Evolutionary conservation across 192 early-diverging fungal species (phyloP), one percentile per base, ranked within the genome.

Genomic region (Irineochytrium annulatum): DNA sequence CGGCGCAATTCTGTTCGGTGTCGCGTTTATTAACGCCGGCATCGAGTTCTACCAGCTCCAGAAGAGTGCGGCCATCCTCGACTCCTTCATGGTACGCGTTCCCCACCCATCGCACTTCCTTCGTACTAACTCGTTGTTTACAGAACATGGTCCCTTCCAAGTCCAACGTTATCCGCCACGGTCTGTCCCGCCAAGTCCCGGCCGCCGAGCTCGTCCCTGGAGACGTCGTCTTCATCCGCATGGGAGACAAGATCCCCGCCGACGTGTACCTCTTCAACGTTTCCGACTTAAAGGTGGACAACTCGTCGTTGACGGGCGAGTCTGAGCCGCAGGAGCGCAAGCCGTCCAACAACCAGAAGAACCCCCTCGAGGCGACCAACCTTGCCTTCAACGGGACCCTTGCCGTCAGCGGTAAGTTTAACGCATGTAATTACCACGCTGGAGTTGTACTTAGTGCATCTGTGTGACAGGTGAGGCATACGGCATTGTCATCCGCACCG

Each of bases 11-110:
- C 77, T 95, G 0, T 83, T 98, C 53, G 77, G 52, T 44, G 91
- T 98, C 41, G 89, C 92, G 1, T 88, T 98, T 51, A 46, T 92
- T 41, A 98, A 98, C 68, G 90, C 95, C 1, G 76, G 73, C 31
- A 91, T 98, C 66, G 95, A 98, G 69, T 95, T 92, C 70, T 89
- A 87, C 62, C 95, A 98, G 75, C 72, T 82, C 52, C 90, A 89
- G 72, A 98, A 98, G 74, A 87, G 89, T 30, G 84, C 87, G 26
- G 89, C 90, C 33, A 86, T 93, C 46, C 71, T 98, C 32, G 90
- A 93, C 33, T 92, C 92, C 3, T 90, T 98, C 78, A 67, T 95
- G 72, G 79, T 83, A 61, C 3, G 68, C 20, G 5, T 13, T 19
- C 26, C 13, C 6, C 16, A 24, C 13, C 14, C 53, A 8, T 16